These are phyloP conservation scores for Escallonia herrerae DNA, from an alignment of 129 eudicot species.

Conservation along the genomic window DNA sequence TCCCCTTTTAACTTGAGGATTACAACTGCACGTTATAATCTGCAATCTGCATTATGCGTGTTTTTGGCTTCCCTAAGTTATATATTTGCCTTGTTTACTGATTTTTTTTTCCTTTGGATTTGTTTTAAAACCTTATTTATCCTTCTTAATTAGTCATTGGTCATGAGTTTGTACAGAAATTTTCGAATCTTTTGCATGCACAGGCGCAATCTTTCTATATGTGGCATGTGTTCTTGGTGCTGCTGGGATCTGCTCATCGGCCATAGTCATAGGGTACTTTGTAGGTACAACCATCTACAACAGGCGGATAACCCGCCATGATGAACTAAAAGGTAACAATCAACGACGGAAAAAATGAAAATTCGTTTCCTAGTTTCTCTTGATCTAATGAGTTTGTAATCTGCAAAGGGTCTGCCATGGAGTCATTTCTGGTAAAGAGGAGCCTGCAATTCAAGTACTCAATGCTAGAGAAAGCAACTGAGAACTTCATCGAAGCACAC, in stretches of 20 bases:
- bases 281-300: constrained; percentile 1
- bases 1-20: not conserved
- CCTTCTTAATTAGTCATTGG: too few species aligned
- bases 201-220: not conserved
- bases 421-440: not conserved
- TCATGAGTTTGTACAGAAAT: not conserved
- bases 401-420: not conserved
- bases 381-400: not conserved
- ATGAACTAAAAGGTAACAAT: constrained; percentile 1
- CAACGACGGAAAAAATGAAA: not conserved
- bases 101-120: not conserved
- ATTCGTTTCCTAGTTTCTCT: not conserved
- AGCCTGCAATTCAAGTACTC: constrained; percentile 13
- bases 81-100: not conserved
- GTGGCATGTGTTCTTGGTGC: not conserved
- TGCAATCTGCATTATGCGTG: not conserved
- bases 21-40: not conserved
- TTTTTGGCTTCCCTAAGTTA: not conserved
- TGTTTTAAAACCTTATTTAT: too few species aligned
- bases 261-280: constrained; percentile 5
- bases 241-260: constrained; percentile 10
- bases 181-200: not conserved
- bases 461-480: constrained; percentile 10
- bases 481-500: constrained; percentile 5
- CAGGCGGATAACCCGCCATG: not conserved